A percentile compares a stretch with the other conserved stretches of the same genome.
These are phyloP conservation scores for Trebouxia sp. DNA, from an alignment of 139 green algal species.

Conservation along the genomic window DNA sequence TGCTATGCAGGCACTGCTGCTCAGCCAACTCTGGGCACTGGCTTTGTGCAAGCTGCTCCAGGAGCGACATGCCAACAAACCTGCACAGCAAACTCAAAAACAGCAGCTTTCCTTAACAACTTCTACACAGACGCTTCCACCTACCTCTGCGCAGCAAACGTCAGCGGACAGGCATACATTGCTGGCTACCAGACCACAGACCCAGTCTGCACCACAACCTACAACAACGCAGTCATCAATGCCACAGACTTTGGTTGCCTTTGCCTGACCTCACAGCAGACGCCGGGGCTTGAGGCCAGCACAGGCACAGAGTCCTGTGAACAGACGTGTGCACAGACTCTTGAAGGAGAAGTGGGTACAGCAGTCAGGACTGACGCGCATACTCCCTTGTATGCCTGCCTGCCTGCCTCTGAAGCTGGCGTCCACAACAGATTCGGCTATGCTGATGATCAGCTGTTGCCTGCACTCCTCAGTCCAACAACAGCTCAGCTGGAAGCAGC, in stretches of 20 bases:
- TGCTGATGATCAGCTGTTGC: not conserved
- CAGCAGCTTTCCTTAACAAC: not conserved
- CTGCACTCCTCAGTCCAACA: not conserved
- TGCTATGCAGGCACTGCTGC: not conserved
- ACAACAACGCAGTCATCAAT: slow-evolving; percentile 5
- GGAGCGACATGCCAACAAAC: slow-evolving; percentile 8
- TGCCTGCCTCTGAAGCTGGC: not conserved
- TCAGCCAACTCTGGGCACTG: not conserved
- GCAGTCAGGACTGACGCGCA: not conserved
- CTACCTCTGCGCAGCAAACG: not conserved
- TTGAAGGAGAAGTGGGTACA: not conserved
- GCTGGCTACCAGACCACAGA: not conserved
- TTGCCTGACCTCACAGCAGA: slow-evolving; percentile 7
- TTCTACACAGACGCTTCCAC: slow-evolving; percentile 1
- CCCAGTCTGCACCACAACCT: not conserved
- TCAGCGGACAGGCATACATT: not conserved
- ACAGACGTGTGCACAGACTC: not conserved
- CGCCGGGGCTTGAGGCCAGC: slow-evolving; percentile 8
- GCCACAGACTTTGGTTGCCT: slow-evolving; percentile 17
- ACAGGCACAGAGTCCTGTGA: slow-evolving; percentile 2
- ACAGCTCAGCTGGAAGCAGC: not conserved
- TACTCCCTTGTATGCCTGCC: not conserved
- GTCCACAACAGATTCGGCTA: slow-evolving; percentile 6
- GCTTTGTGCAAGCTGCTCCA: not conserved
- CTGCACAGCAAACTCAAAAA: not conserved